A percentile compares a stretch with the other conserved stretches of the same genome.
Conservation (phyloP, 805 yeast genomes). For the Starmerella ratchasimensis region DNA sequence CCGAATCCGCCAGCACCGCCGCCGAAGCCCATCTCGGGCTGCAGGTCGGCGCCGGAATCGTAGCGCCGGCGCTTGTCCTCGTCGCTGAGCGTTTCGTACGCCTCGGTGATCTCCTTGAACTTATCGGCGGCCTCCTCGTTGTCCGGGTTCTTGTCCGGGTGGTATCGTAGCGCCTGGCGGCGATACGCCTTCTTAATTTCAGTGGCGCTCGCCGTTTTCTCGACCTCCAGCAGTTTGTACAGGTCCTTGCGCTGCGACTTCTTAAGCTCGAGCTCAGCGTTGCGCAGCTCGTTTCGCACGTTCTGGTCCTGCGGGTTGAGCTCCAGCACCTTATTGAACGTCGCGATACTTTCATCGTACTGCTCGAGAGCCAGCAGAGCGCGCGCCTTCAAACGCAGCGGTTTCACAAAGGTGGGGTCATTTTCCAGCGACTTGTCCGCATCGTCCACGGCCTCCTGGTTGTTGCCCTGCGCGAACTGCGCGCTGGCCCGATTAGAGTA, state of each 20-base stretch:
- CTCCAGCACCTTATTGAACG: slow-evolving; percentile 29
- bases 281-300: slow-evolving; percentile 28
- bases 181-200: slow-evolving; percentile 67
- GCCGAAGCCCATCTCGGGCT: slow-evolving; percentile 44
- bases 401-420: slow-evolving; percentile 63
- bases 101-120: slow-evolving; percentile 79
- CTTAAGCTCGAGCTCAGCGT: slow-evolving; percentile 32
- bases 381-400: slow-evolving; percentile 29
- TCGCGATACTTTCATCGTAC: slow-evolving; percentile 30
- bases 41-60: slow-evolving; percentile 73
- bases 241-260: slow-evolving; percentile 36
- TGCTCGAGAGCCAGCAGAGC: slow-evolving; percentile 29
- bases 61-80: slow-evolving; percentile 76
- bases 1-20: slow-evolving; percentile 53
- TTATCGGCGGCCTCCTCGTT: slow-evolving; percentile 74
- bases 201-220: slow-evolving; percentile 33
- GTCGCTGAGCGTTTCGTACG: slow-evolving; percentile 75
- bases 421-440: slow-evolving; percentile 53
- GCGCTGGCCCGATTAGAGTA: slow-evolving; percentile 85
- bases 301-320: slow-evolving; percentile 26
- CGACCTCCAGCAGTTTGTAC: slow-evolving; percentile 48
- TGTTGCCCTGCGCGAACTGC: slow-evolving; percentile 59
- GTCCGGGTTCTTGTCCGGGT: slow-evolving; percentile 66
- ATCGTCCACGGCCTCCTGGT: slow-evolving; percentile 66
- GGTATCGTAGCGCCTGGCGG: slow-evolving; percentile 54